Conservation (phyloP, 1,284 basidiomycete genomes). For the Apiotrichum laibachii region DNA sequence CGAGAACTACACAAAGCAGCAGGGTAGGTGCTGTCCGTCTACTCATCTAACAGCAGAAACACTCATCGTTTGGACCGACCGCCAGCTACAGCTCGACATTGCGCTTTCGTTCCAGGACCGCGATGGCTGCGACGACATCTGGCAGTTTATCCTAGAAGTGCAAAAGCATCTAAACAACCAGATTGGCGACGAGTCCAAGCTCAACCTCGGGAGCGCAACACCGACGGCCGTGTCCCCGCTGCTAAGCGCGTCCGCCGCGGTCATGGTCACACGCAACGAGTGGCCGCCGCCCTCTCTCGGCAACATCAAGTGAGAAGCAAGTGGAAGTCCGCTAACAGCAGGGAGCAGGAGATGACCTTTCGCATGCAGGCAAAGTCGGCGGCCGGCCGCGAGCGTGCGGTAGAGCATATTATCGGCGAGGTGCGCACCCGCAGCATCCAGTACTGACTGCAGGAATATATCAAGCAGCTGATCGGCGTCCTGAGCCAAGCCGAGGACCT, state of each 20-base stretch:
- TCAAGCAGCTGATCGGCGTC: conserved; percentile 79
- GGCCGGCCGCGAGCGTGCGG: conserved; percentile 62
- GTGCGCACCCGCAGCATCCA: conserved; percentile 17
- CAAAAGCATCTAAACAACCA: conserved; percentile 57
- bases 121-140: conserved; percentile 93
- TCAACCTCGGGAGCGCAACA: conserved; percentile 37
- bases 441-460: conserved; percentile 64
- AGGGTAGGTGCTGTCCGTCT: conserved; percentile 60
- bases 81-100: conserved; percentile 80
- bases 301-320: conserved; percentile 36
- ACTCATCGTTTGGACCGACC: conserved; percentile 98
- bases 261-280: conserved; percentile 12
- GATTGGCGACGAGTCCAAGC: conserved; percentile 35
- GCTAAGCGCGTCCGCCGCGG: conserved; percentile 21
- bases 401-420: conserved; percentile 66
- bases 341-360: conserved; percentile 44
- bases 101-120: conserved; percentile 96
- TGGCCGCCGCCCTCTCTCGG: conserved; percentile 43
- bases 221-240: conserved; percentile 40
- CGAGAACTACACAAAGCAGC: conserved; percentile 88
- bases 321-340: conserved; percentile 14
- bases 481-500: conserved; percentile 86
- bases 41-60: conserved; percentile 63
- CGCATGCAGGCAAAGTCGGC: conserved; percentile 46
- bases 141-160: conserved; percentile 96